These are phyloP conservation scores for Mallotus repandus DNA, from an alignment of 441 rosid species.

Conservation along the genomic window DNA sequence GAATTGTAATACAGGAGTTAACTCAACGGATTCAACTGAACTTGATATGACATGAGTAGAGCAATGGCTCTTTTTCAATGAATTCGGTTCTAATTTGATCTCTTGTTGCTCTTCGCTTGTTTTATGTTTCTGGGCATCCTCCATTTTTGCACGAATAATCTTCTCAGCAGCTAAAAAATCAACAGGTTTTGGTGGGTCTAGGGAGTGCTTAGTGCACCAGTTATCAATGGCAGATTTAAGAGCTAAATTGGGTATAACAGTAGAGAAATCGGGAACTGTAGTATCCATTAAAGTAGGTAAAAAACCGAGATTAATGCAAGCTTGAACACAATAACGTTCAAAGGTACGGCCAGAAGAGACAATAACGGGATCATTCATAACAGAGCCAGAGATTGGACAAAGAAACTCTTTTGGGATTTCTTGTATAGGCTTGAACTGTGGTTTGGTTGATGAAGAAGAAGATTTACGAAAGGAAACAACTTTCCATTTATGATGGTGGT, in stretches of 20 bases:
- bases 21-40: conserved; percentile 46
- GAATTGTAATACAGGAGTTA: conserved; percentile 35
- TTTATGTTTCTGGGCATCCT: conserved; percentile 4
- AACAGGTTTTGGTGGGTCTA: conserved; percentile 50
- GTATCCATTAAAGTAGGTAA: conserved; percentile 36
- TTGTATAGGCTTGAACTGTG: conserved; percentile 17
- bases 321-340: conserved; percentile 62
- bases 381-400: conserved; percentile 66
- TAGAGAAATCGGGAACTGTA: conserved; percentile 54
- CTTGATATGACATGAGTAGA: conserved; percentile 41
- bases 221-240: conserved; percentile 62
- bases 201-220: conserved; percentile 52
- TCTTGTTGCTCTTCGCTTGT: conserved; percentile 13
- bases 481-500: conserved; percentile 36
- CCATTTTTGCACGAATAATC: conserved; percentile 44
- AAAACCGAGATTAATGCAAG: conserved; percentile 56
- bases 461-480: conserved; percentile 39
- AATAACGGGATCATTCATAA: conserved; percentile 85
- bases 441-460: conserved; percentile 34
- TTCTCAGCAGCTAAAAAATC: conserved; percentile 47
- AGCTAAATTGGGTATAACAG: conserved; percentile 76
- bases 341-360: conserved; percentile 92
- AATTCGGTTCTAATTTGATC: conserved; percentile 20
- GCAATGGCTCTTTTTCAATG: conserved; percentile 33
- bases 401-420: conserved; percentile 55